Conservation (phyloP, 345 rosid genomes). For the Eucalyptus virginea region DNA sequence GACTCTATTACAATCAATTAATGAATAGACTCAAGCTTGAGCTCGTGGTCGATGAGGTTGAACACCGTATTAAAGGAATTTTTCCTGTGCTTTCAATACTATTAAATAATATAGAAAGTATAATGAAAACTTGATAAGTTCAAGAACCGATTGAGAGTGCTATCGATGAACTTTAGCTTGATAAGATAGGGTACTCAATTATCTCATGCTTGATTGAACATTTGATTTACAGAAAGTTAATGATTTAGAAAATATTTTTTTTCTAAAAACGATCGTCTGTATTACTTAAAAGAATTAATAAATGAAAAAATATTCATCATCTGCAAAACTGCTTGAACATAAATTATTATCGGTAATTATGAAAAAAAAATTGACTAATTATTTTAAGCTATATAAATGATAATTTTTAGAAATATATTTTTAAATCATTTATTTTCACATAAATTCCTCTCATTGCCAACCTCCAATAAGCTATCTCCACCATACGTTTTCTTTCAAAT, state of each 20-base stretch:
- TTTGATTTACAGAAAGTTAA: background rate
- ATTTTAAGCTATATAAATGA: no score
- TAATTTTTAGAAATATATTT: no score
- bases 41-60: background rate
- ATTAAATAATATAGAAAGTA: background rate
- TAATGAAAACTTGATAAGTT: background rate
- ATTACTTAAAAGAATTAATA: fast-evolving
- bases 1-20: background rate
- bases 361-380: no score
- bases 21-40: background rate
- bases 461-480: background rate
- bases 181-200: background rate
- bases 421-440: no score
- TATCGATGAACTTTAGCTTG: background rate
- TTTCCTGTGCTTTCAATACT: background rate
- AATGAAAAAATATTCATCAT: no score
- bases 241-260: fast-evolving
- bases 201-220: background rate
- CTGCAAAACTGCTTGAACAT: fast-evolving
- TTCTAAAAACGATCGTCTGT: fast-evolving
- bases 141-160: background rate
- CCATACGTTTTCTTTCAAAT: background rate
- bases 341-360: no score
- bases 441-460: background rate
- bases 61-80: no score